These are phyloP conservation scores for Pseudevernia furfuracea DNA, from an alignment of 495 filamentous ascomycete species.

Conservation along the genomic window DNA sequence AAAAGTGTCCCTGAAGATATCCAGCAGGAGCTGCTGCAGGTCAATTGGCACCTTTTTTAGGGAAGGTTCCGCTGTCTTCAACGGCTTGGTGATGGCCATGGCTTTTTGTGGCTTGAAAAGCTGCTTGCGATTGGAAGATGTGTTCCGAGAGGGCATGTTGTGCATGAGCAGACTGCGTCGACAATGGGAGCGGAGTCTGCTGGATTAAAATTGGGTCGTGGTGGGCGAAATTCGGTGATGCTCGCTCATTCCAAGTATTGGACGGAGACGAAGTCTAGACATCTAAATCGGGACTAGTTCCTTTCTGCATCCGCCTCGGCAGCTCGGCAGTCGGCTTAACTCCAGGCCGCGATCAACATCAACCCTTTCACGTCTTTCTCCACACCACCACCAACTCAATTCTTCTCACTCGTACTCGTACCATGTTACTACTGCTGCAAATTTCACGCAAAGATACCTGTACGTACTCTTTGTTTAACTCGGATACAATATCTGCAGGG, in stretches of 20 bases:
- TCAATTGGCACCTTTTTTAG: conserved; percentile 34
- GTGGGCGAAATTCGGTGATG: neutral
- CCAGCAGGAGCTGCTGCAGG: conserved; percentile 67
- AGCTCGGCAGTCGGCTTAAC: too few relatives aligned
- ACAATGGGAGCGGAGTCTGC: neutral
- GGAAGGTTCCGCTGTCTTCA: conserved; percentile 15
- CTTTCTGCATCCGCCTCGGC: neutral
- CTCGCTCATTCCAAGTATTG: neutral
- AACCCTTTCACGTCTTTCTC: too few relatives aligned
- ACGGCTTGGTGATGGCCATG: neutral
- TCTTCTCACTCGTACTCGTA: too few relatives aligned
- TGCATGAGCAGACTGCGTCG: neutral
- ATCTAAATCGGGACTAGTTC: neutral
- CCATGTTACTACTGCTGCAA: neutral
- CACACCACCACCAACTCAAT: too few relatives aligned
- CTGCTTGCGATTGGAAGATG: neutral
- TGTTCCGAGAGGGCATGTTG: neutral
- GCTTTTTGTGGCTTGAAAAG: neutral
- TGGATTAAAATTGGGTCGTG: neutral
- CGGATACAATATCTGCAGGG: neutral
- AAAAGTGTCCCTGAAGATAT: conserved; percentile 65
- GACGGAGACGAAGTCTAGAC: neutral
- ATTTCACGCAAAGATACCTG: neutral
- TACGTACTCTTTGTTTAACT: neutral
- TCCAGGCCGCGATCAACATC: too few relatives aligned